A percentile compares a stretch with the other conserved stretches of the same genome.
phyloP scores from a whole-genome alignment of 2,329 filamentous ascomycete genomes.

The Aspergillus proliferans region DNA sequence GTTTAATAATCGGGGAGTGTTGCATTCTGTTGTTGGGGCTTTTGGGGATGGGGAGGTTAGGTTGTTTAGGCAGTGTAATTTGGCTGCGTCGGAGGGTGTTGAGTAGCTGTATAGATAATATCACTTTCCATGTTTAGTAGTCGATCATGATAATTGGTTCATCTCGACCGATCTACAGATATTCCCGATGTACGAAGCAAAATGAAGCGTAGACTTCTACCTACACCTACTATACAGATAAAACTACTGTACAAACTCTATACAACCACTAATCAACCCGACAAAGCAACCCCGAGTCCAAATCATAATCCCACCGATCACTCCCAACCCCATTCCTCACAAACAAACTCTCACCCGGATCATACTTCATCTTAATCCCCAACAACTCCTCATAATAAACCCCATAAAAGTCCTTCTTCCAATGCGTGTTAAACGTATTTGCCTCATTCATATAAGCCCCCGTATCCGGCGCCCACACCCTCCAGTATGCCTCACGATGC shows the following conservation, averaged over 20 bases:
- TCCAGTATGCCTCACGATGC: slow-evolving; percentile 16
- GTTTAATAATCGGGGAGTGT: slow-evolving; percentile 69
- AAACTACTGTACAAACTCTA: too few relatives aligned
- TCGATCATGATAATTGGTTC: neutral
- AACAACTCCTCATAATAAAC: slow-evolving; percentile 21
- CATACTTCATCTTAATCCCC: slow-evolving; percentile 22
- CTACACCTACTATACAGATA: neutral
- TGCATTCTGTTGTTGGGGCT: slow-evolving; percentile 70
- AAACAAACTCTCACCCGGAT: slow-evolving; percentile 16
- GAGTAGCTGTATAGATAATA: neutral
- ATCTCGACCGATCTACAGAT: neutral
- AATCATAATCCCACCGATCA: slow-evolving; percentile 16
- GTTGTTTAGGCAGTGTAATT: slow-evolving; percentile 71
- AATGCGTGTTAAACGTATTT: slow-evolving; percentile 10
- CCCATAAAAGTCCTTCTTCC: slow-evolving; percentile 21
- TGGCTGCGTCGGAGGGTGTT: slow-evolving; percentile 45
- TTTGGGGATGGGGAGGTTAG: slow-evolving; percentile 68
- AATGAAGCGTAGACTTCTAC: too few relatives aligned
- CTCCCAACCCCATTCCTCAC: slow-evolving; percentile 13
- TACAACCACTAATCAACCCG: neutral
- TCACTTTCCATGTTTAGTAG: neutral
- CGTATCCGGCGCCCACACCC: slow-evolving; percentile 17
- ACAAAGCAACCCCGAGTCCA: slow-evolving; percentile 13
- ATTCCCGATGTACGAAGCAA: neutral
- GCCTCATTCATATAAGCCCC: slow-evolving; percentile 23